Conservation (phyloP, 345 rosid genomes). For the Turritis glabra region DNA sequence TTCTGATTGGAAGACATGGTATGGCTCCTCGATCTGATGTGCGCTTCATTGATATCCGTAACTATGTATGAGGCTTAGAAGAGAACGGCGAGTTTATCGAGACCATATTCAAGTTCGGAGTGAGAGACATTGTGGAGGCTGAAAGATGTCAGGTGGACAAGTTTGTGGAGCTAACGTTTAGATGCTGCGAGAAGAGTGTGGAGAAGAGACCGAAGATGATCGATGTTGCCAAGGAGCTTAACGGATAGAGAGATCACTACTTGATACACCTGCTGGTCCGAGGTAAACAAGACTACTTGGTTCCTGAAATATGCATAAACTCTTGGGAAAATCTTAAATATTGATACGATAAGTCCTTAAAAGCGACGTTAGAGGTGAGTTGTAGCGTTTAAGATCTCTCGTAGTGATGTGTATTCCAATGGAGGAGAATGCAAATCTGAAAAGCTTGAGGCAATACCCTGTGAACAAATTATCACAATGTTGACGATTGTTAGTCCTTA, state of each 20-base stretch:
- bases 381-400: background rate
- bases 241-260: conserved; percentile 4
- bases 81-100: background rate
- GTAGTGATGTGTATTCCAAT: too few species aligned
- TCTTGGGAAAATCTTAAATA: background rate
- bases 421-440: background rate
- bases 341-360: background rate
- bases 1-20: background rate
- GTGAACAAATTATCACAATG: background rate
- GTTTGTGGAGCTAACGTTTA: background rate
- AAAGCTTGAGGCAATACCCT: background rate
- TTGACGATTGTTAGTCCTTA: background rate
- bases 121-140: background rate
- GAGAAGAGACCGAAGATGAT: conserved; percentile 18
- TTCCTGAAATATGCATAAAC: background rate
- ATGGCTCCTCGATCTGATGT: background rate
- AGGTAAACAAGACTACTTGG: background rate
- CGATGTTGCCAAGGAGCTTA: conserved; percentile 10
- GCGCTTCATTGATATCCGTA: background rate
- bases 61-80: background rate
- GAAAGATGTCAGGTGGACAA: background rate
- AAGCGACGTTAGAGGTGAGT: background rate
- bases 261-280: background rate
- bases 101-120: background rate
- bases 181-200: background rate